Evolutionary conservation across 2,329 filamentous ascomycete genomes (phyloP).

Genomic region (Rhytidhysteron rufulum): DNA sequence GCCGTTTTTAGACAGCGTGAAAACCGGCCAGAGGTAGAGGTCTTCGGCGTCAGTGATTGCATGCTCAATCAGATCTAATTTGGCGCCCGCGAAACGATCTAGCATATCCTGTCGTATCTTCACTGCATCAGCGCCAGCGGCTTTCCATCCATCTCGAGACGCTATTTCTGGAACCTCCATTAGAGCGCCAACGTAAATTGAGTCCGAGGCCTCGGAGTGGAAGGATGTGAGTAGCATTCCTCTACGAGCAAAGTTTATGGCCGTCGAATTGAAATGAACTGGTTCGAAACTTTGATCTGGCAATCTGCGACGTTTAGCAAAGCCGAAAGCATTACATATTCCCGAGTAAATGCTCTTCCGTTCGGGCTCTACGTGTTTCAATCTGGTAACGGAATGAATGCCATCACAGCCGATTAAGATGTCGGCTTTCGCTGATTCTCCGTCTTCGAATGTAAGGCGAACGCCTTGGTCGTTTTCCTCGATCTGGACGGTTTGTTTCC

Average conservation of each 20-base stretch:
- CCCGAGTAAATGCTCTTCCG: constrained; percentile 41
- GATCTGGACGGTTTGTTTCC: constrained; percentile 41
- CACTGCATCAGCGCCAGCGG: constrained; percentile 40
- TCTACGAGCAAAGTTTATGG: constrained; percentile 44
- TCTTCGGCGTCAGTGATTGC: constrained; percentile 41
- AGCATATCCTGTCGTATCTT: constrained; percentile 40
- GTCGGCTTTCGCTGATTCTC: constrained; percentile 42
- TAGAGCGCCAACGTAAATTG: constrained; percentile 42
- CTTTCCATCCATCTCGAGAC: constrained; percentile 45
- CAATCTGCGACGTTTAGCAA: constrained; percentile 32
- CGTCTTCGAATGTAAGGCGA: constrained; percentile 45
- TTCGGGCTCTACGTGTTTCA: constrained; percentile 43
- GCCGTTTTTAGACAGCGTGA: constrained; percentile 40
- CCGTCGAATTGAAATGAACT: constrained; percentile 39
- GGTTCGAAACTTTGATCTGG: constrained; percentile 21
- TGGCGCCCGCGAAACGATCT: constrained; percentile 37
- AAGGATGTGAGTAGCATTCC: constrained; percentile 44
- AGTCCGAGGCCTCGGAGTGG: constrained; percentile 32
- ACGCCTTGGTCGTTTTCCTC: constrained; percentile 39
- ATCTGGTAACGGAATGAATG: constrained; percentile 43
- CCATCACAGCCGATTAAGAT: constrained; percentile 55
- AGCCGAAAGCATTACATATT: constrained; percentile 46
- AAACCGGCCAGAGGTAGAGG: constrained; percentile 46
- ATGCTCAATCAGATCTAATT: constrained; percentile 32
- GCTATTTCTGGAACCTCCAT: constrained; percentile 43